phyloP scores from a whole-genome alignment of 2,329 filamentous ascomycete genomes.

The Cladosporium sp. region DNA sequence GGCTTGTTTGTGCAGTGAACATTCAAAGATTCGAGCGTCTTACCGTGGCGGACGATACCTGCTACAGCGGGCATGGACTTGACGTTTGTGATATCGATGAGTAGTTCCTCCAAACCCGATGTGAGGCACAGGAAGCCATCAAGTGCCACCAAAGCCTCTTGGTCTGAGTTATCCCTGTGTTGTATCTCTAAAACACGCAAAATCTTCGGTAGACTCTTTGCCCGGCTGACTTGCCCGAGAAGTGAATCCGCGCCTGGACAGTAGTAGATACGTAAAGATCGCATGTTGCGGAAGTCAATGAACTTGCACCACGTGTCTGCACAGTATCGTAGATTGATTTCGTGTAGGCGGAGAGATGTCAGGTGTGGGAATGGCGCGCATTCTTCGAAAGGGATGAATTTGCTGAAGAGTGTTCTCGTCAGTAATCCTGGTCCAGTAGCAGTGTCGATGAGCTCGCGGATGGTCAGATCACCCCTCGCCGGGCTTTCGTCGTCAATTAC shows the following conservation, averaged over 20 bases:
- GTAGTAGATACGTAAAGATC: constrained; percentile 40
- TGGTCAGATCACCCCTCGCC: constrained; percentile 17
- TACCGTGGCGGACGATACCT: constrained; percentile 43
- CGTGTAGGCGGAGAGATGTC: constrained; percentile 42
- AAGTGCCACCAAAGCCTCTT: constrained; percentile 43
- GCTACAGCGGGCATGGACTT: constrained; percentile 40
- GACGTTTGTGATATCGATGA: constrained; percentile 41
- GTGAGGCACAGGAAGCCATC: constrained; percentile 47
- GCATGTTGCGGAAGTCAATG: constrained; percentile 42
- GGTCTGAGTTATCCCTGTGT: constrained; percentile 45
- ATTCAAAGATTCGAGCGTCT: constrained; percentile 42
- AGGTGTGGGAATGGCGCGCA: constrained; percentile 42
- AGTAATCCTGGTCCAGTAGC: constrained; percentile 45
- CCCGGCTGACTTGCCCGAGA: constrained; percentile 45
- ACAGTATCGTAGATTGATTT: constrained; percentile 44
- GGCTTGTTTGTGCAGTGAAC: constrained; percentile 35
- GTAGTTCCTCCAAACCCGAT: constrained; percentile 41
- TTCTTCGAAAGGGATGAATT: constrained; percentile 44
- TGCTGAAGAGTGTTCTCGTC: constrained; percentile 43
- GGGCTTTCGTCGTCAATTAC: constrained; percentile 33
- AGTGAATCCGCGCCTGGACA: constrained; percentile 45
- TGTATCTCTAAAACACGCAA: constrained; percentile 45
- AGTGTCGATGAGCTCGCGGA: constrained; percentile 44
- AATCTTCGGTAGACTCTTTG: constrained; percentile 39
- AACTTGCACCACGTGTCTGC: constrained; percentile 46